A percentile compares a stretch with the other conserved stretches of the same genome.
Evolutionary conservation across 345 rosid genomes (phyloP).

Genomic region (Eucalyptus caleyi): DNA sequence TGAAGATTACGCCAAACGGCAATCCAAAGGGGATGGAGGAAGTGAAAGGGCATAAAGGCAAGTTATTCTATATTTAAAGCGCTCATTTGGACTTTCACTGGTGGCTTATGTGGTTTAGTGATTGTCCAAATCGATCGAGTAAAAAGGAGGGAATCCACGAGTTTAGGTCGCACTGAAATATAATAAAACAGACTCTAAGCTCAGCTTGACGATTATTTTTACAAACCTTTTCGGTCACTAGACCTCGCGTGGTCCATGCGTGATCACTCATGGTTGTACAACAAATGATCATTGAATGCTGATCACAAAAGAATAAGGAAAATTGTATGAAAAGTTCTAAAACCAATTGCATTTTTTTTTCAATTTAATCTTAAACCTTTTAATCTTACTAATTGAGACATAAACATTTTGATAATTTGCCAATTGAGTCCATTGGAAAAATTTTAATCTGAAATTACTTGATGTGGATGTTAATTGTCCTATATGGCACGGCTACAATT

Average conservation of each 20-base stretch:
- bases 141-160: not conserved
- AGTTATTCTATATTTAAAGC: not conserved
- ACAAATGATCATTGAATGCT: not conserved
- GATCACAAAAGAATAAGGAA: not conserved
- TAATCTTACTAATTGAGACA: too few relatives aligned
- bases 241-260: not conserved
- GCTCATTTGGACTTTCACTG: not conserved
- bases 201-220: not conserved
- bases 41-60: not conserved
- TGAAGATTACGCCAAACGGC: not conserved
- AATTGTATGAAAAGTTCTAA: not conserved
- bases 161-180: not conserved
- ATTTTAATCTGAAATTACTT: not conserved
- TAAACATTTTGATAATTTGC: too few relatives aligned
- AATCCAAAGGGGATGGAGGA: not conserved
- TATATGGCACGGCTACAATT: accelerated
- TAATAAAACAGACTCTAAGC: not conserved
- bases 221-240: not conserved
- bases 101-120: not conserved
- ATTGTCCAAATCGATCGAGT: not conserved
- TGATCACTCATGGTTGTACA: not conserved
- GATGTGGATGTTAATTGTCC: too few relatives aligned
- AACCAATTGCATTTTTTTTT: not conserved
- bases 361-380: not conserved
- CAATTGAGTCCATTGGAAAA: not conserved